Percentiles rank a stretch among this genome's conserved stretches.
Conservation (phyloP, 306 rosid genomes). For the Echinosophora koreensis region DNA sequence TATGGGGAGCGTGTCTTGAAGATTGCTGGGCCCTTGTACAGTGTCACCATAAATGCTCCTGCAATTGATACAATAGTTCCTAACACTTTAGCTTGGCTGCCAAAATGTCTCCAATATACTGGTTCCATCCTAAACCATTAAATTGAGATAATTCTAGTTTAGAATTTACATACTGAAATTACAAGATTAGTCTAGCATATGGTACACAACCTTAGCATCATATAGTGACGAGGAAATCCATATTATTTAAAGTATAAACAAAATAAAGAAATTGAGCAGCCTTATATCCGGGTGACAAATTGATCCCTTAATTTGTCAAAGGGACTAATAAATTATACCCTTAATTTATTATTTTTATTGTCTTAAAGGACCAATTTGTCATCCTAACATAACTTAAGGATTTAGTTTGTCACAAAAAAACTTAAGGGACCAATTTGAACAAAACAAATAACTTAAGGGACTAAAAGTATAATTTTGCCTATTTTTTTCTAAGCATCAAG, state of each 20-base stretch:
- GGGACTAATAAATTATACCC: too few relatives aligned
- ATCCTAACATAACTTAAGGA: too few relatives aligned
- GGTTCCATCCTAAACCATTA: slow-evolving; percentile 57
- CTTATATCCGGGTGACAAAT: too few relatives aligned
- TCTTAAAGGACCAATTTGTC: too few relatives aligned
- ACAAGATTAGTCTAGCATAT: neutral
- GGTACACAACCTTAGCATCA: too few relatives aligned
- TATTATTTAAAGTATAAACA: neutral
- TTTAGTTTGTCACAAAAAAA: too few relatives aligned
- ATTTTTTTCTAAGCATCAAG: neutral
- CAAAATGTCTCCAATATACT: slow-evolving; percentile 46
- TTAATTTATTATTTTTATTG: too few relatives aligned
- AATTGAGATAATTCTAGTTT: neutral
- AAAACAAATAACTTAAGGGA: too few relatives aligned
- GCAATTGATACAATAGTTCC: slow-evolving; percentile 55
- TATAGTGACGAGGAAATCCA: neutral
- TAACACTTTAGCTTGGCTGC: slow-evolving; percentile 56
- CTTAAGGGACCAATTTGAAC: too few relatives aligned
- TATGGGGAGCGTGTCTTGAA: slow-evolving; percentile 2
- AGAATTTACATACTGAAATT: neutral
- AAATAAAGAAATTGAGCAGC: neutral
- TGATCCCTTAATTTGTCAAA: too few relatives aligned
- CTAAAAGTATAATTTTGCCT: too few relatives aligned
- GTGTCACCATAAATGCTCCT: slow-evolving; percentile 61
- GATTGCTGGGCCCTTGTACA: slow-evolving; percentile 59